Evolutionary conservation across 345 rosid species (phyloP).

Genomic region (Acer negundo): DNA sequence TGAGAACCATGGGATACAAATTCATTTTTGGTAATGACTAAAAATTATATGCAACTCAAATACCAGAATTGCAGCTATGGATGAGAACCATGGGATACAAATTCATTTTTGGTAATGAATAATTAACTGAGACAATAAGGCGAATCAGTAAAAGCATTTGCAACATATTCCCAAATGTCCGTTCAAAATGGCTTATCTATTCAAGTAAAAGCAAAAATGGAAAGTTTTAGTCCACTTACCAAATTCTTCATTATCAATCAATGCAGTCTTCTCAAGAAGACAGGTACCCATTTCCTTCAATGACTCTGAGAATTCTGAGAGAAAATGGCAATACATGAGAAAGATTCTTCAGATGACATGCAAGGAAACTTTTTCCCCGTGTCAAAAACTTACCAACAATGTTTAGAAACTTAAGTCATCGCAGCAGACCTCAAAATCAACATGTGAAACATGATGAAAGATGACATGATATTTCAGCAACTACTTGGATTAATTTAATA

Average conservation of each 20-base stretch:
- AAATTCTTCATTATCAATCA: slow-evolving; percentile 84
- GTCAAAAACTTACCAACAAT: background rate
- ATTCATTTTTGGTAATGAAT: background rate
- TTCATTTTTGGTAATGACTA: background rate
- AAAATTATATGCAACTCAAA: background rate
- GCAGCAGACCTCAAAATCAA: slow-evolving; percentile 5
- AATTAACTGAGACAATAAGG: background rate
- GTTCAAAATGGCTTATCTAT: background rate
- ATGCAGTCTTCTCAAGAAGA: slow-evolving; percentile 75
- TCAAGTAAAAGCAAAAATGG: background rate
- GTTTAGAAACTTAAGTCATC: background rate
- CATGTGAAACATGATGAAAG: background rate
- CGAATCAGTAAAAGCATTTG: background rate
- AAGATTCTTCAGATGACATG: background rate
- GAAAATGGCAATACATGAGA: slow-evolving; percentile 18
- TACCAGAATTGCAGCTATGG: background rate
- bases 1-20: background rate
- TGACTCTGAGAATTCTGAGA: slow-evolving; percentile 94
- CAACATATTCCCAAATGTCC: background rate
- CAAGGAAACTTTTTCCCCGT: background rate
- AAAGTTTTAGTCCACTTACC: slow-evolving; percentile 48
- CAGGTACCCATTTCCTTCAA: slow-evolving; percentile 87
- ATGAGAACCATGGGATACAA: background rate
- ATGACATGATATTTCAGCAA: background rate
- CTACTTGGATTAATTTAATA: background rate